phyloP scores from a whole-genome alignment of 2,329 filamentous ascomycete genomes.

The Hypoxylon sp. region DNA sequence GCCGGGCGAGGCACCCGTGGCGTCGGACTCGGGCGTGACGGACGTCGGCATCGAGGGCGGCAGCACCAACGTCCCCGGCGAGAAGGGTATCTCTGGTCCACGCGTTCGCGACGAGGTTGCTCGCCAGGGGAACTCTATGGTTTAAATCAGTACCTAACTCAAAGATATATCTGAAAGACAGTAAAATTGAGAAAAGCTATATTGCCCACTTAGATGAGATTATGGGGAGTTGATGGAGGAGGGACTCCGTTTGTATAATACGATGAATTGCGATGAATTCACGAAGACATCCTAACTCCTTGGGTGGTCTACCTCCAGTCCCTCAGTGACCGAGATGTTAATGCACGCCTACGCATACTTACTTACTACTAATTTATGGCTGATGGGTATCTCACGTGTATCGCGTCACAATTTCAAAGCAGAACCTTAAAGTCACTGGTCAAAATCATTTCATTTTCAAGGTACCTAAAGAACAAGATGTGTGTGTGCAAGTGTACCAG shows the following conservation, averaged over 20 bases:
- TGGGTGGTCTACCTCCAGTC: no score
- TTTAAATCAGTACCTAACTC: slow-evolving; percentile 5
- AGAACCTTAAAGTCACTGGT: no score
- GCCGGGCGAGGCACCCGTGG: slow-evolving; percentile 40
- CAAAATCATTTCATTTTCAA: not conserved
- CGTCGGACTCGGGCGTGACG: slow-evolving; percentile 38
- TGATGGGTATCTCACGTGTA: not conserved
- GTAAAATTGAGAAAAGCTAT: no score
- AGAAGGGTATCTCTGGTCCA: slow-evolving; percentile 39
- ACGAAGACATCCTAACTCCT: not conserved
- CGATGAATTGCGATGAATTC: not conserved
- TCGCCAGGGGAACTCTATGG: slow-evolving; percentile 37
- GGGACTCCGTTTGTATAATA: no score
- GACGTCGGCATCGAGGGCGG: slow-evolving; percentile 37
- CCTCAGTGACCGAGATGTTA: no score
- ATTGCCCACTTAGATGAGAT: no score
- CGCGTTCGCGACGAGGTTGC: slow-evolving; percentile 37
- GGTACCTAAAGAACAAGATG: no score
- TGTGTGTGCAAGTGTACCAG: no score
- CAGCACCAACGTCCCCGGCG: slow-evolving; percentile 38
- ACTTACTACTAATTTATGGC: no score
- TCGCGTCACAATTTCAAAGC: not conserved
- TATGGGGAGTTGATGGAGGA: no score
- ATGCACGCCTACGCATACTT: no score
- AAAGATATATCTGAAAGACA: no score